Base-by-base conservation (phyloP, 495 filamentous ascomycete species). In the Talaromyces proteolyticus region DNA sequence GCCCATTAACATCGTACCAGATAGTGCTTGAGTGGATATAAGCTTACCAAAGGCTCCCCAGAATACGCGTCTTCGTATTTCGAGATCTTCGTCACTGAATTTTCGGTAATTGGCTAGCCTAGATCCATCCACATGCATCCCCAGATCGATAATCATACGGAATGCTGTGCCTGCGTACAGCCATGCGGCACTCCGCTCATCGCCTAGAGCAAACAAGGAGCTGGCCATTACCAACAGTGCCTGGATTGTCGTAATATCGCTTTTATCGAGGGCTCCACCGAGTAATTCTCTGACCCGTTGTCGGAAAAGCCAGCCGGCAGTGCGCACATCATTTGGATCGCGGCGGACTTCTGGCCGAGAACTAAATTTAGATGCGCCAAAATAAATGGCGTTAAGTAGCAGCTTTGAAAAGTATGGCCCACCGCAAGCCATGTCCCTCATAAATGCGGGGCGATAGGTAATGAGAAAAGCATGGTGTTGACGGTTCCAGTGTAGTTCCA, bases 401-500 rank as follows among this genome's bases (percentile, higher is more conserved):
- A 77, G 47, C 42, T 68, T 71, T 2, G 68, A 72, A 43, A 72
- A 74, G 38, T 75, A 74, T 2, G 69, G 69, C 1, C 74, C 74
- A 1, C 55, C 49, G 26, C 58, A 67, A 0, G 63, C 63, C 63
- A 66, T 66, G 19, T 66, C 63, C 3, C 63, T 55, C 63, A 66
- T 66, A 50, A 66, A 66, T 0, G 49, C 57, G 3, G 63, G 61
- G 4, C 63, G 58, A 20, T 65, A 63, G 10, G 57, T 65, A 14
- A 65, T 63, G 41, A 63, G 57, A 8, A 61, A 61, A 20, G 62
- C 63, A 22, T 65, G 63, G 5, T 63, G 58, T 41, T 69, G 66
- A 10, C 66, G 62, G 45, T 64, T 73, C 68, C 67, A 73, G 42
- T 70, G 63, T 12, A 71, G 58, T 1, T 64, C 54, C 8, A 74